Evolutionary conservation across 805 yeast species (phyloP).

Genomic region (Tetrapisispora fleetii): DNA sequence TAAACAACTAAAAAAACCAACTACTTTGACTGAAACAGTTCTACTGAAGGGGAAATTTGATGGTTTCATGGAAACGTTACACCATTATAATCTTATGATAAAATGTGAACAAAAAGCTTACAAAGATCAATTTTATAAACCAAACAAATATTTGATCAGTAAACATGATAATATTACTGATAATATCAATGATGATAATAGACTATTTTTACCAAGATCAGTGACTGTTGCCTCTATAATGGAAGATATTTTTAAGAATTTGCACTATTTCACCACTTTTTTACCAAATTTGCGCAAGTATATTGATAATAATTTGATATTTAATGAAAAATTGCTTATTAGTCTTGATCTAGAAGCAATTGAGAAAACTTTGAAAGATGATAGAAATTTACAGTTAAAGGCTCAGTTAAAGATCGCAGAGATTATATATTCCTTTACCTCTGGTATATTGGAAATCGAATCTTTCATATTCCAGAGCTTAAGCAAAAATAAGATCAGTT

Average conservation of each 20-base stretch:
- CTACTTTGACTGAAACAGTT: conserved; percentile 7
- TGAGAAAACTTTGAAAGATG: background rate
- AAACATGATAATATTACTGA: background rate
- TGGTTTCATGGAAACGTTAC: conserved; percentile 11
- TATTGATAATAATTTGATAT: background rate
- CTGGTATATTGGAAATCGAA: background rate
- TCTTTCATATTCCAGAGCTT: background rate
- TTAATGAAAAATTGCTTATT: conserved; percentile 1
- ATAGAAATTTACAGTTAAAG: background rate
- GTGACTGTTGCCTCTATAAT: conserved; percentile 7
- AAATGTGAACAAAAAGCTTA: conserved; percentile 14
- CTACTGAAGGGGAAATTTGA: conserved; percentile 11
- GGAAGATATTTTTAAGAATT: conserved; percentile 8
- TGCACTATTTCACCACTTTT: conserved; percentile 8
- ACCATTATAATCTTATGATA: conserved; percentile 9
- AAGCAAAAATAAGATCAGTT: background rate
- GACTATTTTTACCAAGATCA: conserved; percentile 4
- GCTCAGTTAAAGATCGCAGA: background rate
- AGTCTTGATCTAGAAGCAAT: background rate
- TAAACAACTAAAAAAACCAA: conserved; percentile 4
- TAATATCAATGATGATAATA: too few relatives aligned
- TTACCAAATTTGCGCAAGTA: conserved; percentile 14
- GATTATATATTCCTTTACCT: background rate
- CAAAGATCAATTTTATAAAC: conserved; percentile 4
- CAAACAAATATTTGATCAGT: too few relatives aligned